Evolutionary conservation across 1,284 basidiomycete species (phyloP), one percentile per base, ranked within the genome.

Genomic region (Apiotrichum sp.): DNA sequence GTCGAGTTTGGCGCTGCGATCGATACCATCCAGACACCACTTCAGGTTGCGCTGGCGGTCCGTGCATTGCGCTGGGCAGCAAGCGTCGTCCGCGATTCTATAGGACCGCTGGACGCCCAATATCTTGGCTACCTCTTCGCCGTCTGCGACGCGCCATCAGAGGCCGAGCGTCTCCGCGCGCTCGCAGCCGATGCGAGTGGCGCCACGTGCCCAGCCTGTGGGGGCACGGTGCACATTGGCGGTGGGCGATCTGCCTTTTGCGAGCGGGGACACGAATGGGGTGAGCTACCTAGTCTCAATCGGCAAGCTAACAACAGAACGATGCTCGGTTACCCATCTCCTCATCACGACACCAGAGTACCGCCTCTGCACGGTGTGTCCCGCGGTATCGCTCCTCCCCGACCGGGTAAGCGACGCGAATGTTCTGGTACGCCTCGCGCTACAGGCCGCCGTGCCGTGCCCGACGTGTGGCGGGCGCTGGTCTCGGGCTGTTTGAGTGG

Each of bases 391-490:
- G 4, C 61, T 73, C 7, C 42, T 70, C 1, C 68, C 69, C 1
- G 16, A 45, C 1, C 22, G 50, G 16, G 43, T 16, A n/a, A 29
- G 38, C 13, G 43, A 32, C 29, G 52, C 35, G 13, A 57, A 58
- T 22, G 52, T 55, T 29, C 44, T 72, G 40, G 62, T 65, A 14
- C 63, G 69, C 52, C 45, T 22, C 11, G 53, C 65, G 31, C 52
- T 74, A 36, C 63, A 68, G 34, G 61, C 61, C 32, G 70, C 70
- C 2, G 48, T 59, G 8, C 56, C 52, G 3, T 74, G 72, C 50
- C 41, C 65, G 31, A 56, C 60, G 43, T 74, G 72, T 50, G 72
- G 72, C 3, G 72, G 72, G 6, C 57, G 72, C 39, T 74, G 72
- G 72, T 56, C 66, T 11, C 52, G 67, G 39, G 62, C 69, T 3